A percentile compares a stretch with the other conserved stretches of the same genome.
Conservation (phyloP, 805 yeast species). For the Yarrowia keelungensis region DNA sequence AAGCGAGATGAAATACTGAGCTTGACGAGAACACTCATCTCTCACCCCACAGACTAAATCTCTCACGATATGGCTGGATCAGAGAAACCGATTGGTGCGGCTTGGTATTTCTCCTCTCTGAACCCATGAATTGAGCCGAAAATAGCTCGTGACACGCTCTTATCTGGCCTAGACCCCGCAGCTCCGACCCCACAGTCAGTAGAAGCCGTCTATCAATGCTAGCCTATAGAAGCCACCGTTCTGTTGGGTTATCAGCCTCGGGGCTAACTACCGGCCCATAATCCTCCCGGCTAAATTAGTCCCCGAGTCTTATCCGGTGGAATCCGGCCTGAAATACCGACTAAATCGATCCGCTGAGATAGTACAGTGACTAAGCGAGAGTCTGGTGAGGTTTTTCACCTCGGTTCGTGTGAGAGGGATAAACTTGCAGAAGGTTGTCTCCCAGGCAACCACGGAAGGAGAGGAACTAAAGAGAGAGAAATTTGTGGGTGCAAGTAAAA, state of each 20-base stretch:
- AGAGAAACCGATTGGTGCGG: conserved; percentile 15
- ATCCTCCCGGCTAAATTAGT: conserved; percentile 17
- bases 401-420: background rate
- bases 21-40: too few relatives aligned
- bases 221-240: background rate
- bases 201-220: too few relatives aligned
- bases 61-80: background rate
- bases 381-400: too few relatives aligned
- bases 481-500: too few relatives aligned
- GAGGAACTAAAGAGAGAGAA: background rate
- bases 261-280: background rate
- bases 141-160: conserved; percentile 8
- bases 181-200: conserved; percentile 1
- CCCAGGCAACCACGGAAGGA: background rate
- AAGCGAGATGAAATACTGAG: too few relatives aligned
- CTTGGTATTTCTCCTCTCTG: background rate
- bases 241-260: conserved; percentile 6
- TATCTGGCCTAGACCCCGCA: conserved; percentile 10
- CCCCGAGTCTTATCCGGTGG: conserved; percentile 7
- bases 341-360: conserved; percentile 2
- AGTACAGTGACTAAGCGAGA: background rate
- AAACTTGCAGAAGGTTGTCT: conserved; percentile 1
- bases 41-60: too few relatives aligned
- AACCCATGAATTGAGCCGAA: background rate
- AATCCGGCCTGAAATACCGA: background rate